A percentile compares a stretch with the other conserved stretches of the same genome.
These are phyloP conservation scores for Conidiobolus coronatus DNA, from an alignment of 371 early-diverging fungal species.

Conservation along the genomic window DNA sequence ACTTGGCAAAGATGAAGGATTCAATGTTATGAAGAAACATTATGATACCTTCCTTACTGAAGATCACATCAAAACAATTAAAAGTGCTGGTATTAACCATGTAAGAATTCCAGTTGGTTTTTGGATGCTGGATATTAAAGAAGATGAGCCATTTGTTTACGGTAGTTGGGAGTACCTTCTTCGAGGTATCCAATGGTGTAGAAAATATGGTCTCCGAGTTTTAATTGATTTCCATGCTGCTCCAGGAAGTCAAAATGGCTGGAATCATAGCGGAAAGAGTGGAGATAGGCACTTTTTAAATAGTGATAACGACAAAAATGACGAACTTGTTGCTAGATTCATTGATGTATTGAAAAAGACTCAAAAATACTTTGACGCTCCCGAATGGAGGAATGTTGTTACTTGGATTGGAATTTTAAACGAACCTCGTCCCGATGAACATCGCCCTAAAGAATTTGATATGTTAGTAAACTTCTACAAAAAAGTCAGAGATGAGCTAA, in stretches of 20 bases:
- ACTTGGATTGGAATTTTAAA: constrained; percentile 27
- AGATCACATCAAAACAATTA: constrained; percentile 14
- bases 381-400: constrained; percentile 19
- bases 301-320: constrained; percentile 3
- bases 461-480: constrained; percentile 9
- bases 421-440: constrained; percentile 11
- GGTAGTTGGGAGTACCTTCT: constrained; percentile 17
- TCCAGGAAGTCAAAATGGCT: constrained; percentile 33
- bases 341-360: constrained; percentile 4
- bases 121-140: constrained; percentile 16
- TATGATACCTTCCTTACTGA: constrained; percentile 22
- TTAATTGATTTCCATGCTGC: constrained; percentile 32
- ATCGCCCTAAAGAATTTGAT: constrained; percentile 5
- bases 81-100: constrained; percentile 15
- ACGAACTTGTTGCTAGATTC: constrained; percentile 8
- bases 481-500: constrained; percentile 7
- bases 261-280: constrained; percentile 17
- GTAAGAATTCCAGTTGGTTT: constrained; percentile 21
- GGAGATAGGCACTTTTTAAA: constrained; percentile 4
- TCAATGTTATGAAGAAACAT: constrained; percentile 11
- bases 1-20: constrained; percentile 10
- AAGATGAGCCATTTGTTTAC: constrained; percentile 18
- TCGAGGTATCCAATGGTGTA: constrained; percentile 21
- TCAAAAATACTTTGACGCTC: constrained; percentile 8
- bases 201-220: constrained; percentile 22